Evolutionary conservation across 805 yeast species (phyloP).

Genomic region (Kuraishia hungarica): DNA sequence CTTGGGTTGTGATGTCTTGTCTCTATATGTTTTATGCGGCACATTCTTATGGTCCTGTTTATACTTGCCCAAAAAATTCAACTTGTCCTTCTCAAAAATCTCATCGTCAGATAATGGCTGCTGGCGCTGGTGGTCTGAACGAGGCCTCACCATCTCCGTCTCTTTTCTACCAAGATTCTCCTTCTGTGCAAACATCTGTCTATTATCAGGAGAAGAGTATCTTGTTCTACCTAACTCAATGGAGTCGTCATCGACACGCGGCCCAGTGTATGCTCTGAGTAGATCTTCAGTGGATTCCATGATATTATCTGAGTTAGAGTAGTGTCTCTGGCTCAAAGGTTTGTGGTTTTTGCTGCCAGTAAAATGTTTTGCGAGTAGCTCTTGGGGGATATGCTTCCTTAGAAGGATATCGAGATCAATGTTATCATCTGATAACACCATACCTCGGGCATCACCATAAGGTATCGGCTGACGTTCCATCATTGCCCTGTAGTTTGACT

Average conservation of each 20-base stretch:
- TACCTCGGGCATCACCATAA: constrained; percentile 20
- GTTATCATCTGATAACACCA: constrained; percentile 12
- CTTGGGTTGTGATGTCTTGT: background rate
- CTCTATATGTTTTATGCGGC: background rate
- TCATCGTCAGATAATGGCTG: background rate
- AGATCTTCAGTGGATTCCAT: constrained; percentile 2
- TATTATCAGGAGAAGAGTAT: constrained; percentile 4
- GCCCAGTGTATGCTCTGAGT: constrained; percentile 3
- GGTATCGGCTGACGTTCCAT: constrained; percentile 17
- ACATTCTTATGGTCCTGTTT: background rate
- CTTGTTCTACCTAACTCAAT: constrained; percentile 20
- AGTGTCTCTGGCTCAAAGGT: background rate
- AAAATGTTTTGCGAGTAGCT: constrained; percentile 17
- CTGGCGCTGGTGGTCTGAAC: background rate
- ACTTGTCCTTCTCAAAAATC: constrained; percentile 11
- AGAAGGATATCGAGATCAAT: constrained; percentile 21
- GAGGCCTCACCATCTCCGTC: constrained; percentile 10
- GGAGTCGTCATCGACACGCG: constrained; percentile 6
- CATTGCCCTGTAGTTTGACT: constrained; percentile 18
- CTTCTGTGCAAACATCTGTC: constrained; percentile 10
- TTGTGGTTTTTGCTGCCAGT: constrained; percentile 1
- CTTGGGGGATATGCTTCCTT: constrained; percentile 17
- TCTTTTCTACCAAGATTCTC: constrained; percentile 12
- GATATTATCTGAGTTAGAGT: background rate
- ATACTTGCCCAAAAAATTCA: constrained; percentile 4